These are phyloP conservation scores for Blepharisma japonicum DNA, from an alignment of 73 alveolate genomes.

Conservation along the genomic window DNA sequence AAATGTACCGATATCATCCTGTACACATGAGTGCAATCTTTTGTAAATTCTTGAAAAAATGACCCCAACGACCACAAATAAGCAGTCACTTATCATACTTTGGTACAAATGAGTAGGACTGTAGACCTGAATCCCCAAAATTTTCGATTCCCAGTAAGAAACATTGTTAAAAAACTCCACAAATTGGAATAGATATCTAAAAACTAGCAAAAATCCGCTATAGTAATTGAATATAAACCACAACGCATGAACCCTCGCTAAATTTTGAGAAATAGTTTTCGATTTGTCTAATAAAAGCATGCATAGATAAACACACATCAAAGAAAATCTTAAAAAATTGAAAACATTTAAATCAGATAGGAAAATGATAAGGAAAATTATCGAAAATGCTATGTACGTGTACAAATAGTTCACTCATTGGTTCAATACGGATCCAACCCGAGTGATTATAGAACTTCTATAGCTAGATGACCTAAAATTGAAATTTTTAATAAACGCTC, in stretches of 20 bases:
- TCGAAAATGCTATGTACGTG: no score
- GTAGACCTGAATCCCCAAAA: background rate
- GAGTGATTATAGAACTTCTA: no score
- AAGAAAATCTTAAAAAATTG: background rate
- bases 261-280: constrained; percentile 31
- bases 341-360: constrained; percentile 3
- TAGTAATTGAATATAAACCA: background rate
- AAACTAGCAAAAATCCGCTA: background rate
- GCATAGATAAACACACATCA: background rate
- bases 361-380: background rate
- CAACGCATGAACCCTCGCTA: background rate
- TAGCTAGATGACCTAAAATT: no score
- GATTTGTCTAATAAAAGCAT: background rate
- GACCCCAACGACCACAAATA: background rate
- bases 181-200: constrained; percentile 4
- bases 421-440: no score
- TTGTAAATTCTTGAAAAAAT: background rate
- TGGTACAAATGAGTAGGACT: background rate
- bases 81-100: constrained; percentile 7
- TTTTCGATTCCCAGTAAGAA: background rate
- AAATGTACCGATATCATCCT: background rate
- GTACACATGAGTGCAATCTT: background rate
- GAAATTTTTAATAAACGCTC: background rate
- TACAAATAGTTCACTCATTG: no score
- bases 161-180: background rate